Evolutionary conservation across 345 rosid species (phyloP), one percentile per base, ranked within the genome.

Genomic region (Eucalyptus decipiens): DNA sequence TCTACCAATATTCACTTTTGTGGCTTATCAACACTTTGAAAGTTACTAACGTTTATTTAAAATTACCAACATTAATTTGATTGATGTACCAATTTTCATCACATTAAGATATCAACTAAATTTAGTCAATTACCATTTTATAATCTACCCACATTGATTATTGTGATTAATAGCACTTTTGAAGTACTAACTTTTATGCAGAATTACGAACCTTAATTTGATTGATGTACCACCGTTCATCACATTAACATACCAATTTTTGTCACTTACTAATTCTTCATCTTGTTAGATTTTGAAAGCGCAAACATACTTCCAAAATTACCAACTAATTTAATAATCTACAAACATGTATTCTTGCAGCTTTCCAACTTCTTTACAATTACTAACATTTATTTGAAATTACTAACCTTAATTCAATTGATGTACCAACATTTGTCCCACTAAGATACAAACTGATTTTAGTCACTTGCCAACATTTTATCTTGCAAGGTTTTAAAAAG

Each of bases 301-400:
- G 0, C n/a, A 26, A 26, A 58, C 0, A 11, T 26, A 5, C 0
- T 58, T 26, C n/a, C n/a, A 58, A 58, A 58, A 26, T 58, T 26
- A 0, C n/a, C 65, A 58, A 58, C 0, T 26, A 58, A 5, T 11
- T 58, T 58, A 26, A 58, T 58, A 58, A 26, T 1, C 0, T 26
- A 58, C 65, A 15, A 5, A 0, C 2, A 1, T 58, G 26, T 58
- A 58, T 1, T 58, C 0, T 58, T 58, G 65, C 2, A 4, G 65
- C 6, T 58, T 26, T 0, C 65, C 30, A 24, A 58, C 3, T 0
- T 26, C 65, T 58, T 58, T 26, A 58, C 0, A 0, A 1, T 9
- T 0, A 56, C 5, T 56, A 26, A 58, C n/a, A 58, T 58, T 0
- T 58, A 26, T 58, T 58, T 26, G 65, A 2, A 10, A 5, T 58